These are phyloP conservation scores for Candida andamanensis DNA, from an alignment of 805 yeast species.

Conservation along the genomic window DNA sequence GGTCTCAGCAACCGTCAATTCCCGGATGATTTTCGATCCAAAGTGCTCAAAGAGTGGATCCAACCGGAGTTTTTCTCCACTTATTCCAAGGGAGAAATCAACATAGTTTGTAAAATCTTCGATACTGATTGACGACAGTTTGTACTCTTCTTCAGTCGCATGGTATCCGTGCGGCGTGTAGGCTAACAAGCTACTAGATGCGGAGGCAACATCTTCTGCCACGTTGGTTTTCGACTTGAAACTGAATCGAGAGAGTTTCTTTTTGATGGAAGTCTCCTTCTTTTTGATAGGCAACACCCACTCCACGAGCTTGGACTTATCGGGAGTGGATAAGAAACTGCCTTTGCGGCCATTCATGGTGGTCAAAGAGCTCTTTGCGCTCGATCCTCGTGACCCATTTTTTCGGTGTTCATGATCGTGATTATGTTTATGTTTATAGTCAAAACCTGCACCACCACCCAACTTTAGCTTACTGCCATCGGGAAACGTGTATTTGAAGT, in stretches of 20 bases:
- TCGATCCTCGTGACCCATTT: background rate
- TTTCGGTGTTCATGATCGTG: background rate
- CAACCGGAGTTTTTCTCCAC: conserved; percentile 14
- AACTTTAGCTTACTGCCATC: conserved; percentile 18
- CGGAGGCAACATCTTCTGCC: background rate
- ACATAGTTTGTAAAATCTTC: conserved; percentile 18
- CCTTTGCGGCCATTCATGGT: too few relatives aligned
- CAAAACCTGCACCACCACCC: conserved; percentile 27
- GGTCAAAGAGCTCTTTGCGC: background rate
- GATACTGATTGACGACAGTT: too few relatives aligned
- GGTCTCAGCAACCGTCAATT: conserved; percentile 10
- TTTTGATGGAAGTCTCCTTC: conserved; percentile 5
- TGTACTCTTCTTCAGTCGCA: too few relatives aligned
- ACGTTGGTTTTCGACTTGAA: conserved; percentile 2
- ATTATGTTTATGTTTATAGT: conserved; percentile 15
- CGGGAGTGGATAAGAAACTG: background rate
- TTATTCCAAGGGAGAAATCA: conserved; percentile 18
- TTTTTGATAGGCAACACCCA: conserved; percentile 10
- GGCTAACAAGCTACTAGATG: conserved; percentile 3
- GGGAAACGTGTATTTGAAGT: conserved; percentile 16
- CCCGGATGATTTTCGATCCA: conserved; percentile 13
- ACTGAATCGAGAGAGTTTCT: conserved; percentile 7
- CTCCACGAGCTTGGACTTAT: conserved; percentile 1
- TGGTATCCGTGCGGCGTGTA: conserved; percentile 4
- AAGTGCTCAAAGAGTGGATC: conserved; percentile 23